Evolutionary conservation across 2,329 filamentous ascomycete species (phyloP), one percentile per base, ranked within the genome.

Genomic region (Penicillium nordicum): DNA sequence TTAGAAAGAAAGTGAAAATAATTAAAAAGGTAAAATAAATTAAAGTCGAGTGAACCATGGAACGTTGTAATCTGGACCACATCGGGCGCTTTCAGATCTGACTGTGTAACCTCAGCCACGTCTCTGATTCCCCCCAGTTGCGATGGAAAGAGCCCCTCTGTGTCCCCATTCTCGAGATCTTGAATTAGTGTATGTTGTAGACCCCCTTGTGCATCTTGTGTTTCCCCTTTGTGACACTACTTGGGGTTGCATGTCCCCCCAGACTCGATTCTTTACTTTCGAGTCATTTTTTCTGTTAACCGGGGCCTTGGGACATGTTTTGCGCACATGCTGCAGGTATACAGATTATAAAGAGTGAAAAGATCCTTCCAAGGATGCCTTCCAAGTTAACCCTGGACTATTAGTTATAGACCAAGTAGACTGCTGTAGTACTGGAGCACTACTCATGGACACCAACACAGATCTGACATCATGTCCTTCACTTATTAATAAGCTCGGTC

Each of bases 381-480:
- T 25, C 21, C 8, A 42, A 42, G 40, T 41, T 32, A 12, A 5
- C 18, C 18, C 8, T 25, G 14, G 25, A 42, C 8, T 12, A 21
- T 25, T 18, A 18, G 18, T 18, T 18, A 18, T 18, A 18, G 18
- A 27, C 25, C 25, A 6, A 8, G 25, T 27, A 5, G 16, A 43
- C 41, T 27, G n/a, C 5, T 43, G 23, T 43, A 27, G n/a, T 41
- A 25, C 21, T 42, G 8, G 21, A 42, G 21, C 21, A 32, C 10
- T 12, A 32, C 10, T 12, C 4, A 16, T 38, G 29, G 18, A 25
- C 21, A 47, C 23, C 12, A 21, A 32, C 3, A 29, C 4, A 10
- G 36, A n/a, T 38, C 43, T 55, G 57, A 60, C 52, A 60, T 60
- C 58, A 60, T 60, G 25, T 50, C 45, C 49, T 21, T 23, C 29